Evolutionary conservation across 305 asterid species (phyloP).

Genomic region (Fraxinus paxiana): DNA sequence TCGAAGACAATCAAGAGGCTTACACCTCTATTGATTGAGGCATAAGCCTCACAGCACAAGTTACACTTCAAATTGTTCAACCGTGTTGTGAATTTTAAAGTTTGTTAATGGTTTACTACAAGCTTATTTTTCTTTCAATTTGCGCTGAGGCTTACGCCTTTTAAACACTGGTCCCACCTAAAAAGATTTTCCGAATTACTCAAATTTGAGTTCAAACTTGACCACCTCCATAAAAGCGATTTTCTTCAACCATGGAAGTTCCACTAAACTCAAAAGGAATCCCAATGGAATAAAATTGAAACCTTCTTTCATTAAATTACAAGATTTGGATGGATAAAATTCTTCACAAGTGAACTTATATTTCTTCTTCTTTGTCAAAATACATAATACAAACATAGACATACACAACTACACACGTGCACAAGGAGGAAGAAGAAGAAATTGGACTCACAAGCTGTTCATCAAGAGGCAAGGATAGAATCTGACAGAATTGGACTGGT

Average conservation of each 20-base stretch:
- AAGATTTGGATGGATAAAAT: background rate
- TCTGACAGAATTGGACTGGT: constrained; percentile 34
- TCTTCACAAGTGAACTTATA: background rate
- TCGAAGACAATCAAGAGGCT: background rate
- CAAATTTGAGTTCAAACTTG: background rate
- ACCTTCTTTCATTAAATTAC: background rate
- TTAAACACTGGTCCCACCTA: background rate
- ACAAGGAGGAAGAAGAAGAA: background rate
- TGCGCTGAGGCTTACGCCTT: background rate
- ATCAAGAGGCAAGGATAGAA: constrained; percentile 24
- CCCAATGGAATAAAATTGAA: background rate
- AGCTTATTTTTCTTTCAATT: background rate
- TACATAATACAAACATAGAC: background rate
- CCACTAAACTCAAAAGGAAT: background rate
- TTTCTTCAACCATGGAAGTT: background rate
- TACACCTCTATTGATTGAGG: background rate
- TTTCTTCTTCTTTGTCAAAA: background rate
- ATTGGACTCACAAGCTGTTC: constrained; percentile 25
- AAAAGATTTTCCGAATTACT: background rate
- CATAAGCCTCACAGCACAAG: background rate
- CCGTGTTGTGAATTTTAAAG: background rate
- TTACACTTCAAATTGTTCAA: background rate
- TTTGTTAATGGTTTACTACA: background rate
- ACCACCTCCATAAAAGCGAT: background rate
- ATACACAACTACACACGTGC: background rate